Percentiles rank a stretch among this genome's conserved stretches.
Conservation (phyloP, 257 asterid genomes). For the Dorcoceras hygrometricum region DNA sequence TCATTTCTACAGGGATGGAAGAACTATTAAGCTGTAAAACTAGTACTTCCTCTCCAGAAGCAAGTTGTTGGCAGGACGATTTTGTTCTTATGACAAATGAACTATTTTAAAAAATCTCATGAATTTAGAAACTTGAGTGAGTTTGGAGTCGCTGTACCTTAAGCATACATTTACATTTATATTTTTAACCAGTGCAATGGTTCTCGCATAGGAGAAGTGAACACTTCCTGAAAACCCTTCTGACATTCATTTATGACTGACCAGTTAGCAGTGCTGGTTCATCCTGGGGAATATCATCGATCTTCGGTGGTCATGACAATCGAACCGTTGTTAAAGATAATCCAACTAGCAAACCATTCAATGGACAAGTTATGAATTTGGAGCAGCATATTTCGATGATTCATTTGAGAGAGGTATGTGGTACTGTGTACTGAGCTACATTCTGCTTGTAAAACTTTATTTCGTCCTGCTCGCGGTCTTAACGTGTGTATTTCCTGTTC, state of each 20-base stretch:
- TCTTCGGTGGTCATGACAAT: constrained; percentile 67
- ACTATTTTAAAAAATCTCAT: neutral
- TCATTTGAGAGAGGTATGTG: constrained; percentile 69
- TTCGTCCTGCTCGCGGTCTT: constrained; percentile 11
- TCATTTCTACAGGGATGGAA: neutral
- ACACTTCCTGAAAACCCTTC: constrained; percentile 16
- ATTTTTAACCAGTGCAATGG: constrained; percentile 12
- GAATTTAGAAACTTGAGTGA: neutral
- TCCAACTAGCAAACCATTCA: constrained; percentile 44
- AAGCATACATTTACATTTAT: constrained; percentile 14
- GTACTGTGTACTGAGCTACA: constrained; percentile 4
- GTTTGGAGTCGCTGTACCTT: neutral
- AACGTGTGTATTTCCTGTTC: constrained; percentile 19
- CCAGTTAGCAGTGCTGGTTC: constrained; percentile 62
- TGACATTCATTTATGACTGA: constrained; percentile 16
- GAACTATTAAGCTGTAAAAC: constrained; percentile 3
- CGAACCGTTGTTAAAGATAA: constrained; percentile 60
- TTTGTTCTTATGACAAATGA: neutral
- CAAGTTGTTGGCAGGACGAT: neutral
- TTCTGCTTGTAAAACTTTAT: constrained; percentile 9
- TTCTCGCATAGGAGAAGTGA: neutral
- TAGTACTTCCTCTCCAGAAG: neutral
- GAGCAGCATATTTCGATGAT: constrained; percentile 66
- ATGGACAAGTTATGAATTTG: constrained; percentile 52
- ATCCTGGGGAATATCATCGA: constrained; percentile 90